A percentile compares a stretch with the other conserved stretches of the same genome.
Evolutionary conservation across 1,284 basidiomycete species (phyloP).

Genomic region (Austroboletus novae-zelandiae): DNA sequence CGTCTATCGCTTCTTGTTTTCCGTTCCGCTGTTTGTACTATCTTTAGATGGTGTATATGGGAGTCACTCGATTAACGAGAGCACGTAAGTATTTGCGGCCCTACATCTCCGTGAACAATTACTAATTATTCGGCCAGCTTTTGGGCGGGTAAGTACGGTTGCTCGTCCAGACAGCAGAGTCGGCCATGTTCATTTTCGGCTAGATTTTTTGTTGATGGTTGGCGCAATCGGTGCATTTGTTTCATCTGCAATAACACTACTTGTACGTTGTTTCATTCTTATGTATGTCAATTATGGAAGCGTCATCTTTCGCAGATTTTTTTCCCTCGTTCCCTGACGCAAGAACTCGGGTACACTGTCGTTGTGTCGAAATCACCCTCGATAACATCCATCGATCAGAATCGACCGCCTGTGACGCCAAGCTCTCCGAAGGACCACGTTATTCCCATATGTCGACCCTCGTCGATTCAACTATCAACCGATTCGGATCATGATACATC

Average conservation of each 20-base stretch:
- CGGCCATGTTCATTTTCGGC: background rate
- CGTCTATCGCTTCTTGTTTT: conserved; percentile 67
- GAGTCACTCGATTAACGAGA: conserved; percentile 45
- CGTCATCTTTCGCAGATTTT: conserved; percentile 49
- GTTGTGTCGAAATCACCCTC: conserved; percentile 24
- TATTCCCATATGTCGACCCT: conserved; percentile 7
- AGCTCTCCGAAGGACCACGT: conserved; percentile 26
- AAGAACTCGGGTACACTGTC: conserved; percentile 57
- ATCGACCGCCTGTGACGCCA: conserved; percentile 7
- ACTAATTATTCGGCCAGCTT: conserved; percentile 33
- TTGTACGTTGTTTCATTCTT: conserved; percentile 40
- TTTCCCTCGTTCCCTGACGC: conserved; percentile 67
- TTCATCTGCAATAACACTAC: conserved; percentile 70
- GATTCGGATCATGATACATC: conserved; percentile 29
- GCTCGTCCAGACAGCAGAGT: background rate
- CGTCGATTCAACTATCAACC: conserved; percentile 19
- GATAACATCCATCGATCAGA: conserved; percentile 12
- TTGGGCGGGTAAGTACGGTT: conserved; percentile 43
- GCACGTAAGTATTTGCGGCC: conserved; percentile 46
- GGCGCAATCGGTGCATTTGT: conserved; percentile 69
- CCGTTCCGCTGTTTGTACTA: conserved; percentile 60
- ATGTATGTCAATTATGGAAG: background rate
- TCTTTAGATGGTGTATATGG: conserved; percentile 58
- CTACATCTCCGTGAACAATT: conserved; percentile 1
- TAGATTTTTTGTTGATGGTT: conserved; percentile 66